Percentiles rank a stretch among this genome's conserved stretches.
phyloP scores from a whole-genome alignment of 2,329 filamentous ascomycete species.

The Aspergillus glaucus region DNA sequence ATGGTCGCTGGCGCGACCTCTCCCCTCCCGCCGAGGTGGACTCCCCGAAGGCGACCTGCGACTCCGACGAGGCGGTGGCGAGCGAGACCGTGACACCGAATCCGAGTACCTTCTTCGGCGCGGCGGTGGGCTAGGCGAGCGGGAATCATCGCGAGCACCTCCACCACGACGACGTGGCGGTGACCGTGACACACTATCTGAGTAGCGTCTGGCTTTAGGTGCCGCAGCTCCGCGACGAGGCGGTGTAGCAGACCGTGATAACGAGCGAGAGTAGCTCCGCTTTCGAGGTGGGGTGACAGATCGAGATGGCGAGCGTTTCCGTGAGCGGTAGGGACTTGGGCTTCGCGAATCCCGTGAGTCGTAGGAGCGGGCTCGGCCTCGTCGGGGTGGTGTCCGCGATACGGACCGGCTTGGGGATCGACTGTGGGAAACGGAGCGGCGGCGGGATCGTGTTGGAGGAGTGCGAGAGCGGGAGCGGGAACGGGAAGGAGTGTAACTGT shows the following conservation, averaged over 20 bases:
- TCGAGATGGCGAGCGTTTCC: conserved; percentile 24
- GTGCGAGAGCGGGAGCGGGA: conserved; percentile 32
- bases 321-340: conserved; percentile 15
- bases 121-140: conserved; percentile 19
- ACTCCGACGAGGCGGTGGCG: conserved; percentile 12
- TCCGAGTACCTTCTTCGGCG: conserved; percentile 11
- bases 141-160: conserved; percentile 11
- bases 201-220: conserved; percentile 14
- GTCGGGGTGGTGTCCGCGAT: conserved; percentile 26
- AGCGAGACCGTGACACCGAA: conserved; percentile 16
- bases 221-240: conserved; percentile 17
- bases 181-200: conserved; percentile 14
- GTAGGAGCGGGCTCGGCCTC: conserved; percentile 19
- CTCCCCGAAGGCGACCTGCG: conserved; percentile 10
- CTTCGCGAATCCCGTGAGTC: conserved; percentile 21
- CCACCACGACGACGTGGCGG: conserved; percentile 17
- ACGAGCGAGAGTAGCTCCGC: conserved; percentile 27
- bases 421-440: conserved; percentile 28
- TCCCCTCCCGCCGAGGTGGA: conserved; percentile 11
- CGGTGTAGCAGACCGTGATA: conserved; percentile 24
- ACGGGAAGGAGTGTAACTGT: conserved; percentile 19
- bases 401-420: conserved; percentile 23
- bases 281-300: conserved; percentile 28
- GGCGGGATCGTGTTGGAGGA: conserved; percentile 23
- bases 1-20: conserved; percentile 6